A percentile compares a stretch with the other conserved stretches of the same genome.
These are phyloP conservation scores for Phytophthora fragariaefolia DNA, from an alignment of 352 stramenopile species.

Conservation along the genomic window DNA sequence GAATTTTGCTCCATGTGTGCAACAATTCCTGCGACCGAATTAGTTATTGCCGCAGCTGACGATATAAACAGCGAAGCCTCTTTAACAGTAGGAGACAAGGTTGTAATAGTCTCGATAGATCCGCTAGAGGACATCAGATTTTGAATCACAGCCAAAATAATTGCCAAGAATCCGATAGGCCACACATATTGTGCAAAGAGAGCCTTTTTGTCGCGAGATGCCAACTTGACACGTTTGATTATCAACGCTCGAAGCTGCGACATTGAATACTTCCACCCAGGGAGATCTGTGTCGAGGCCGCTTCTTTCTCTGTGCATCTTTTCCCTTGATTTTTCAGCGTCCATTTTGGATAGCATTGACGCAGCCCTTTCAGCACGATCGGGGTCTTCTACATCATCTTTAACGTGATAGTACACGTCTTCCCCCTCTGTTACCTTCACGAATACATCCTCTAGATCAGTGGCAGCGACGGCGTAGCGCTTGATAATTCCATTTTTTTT, in stretches of 20 bases:
- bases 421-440: conserved; percentile 92
- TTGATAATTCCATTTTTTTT: conserved; percentile 74
- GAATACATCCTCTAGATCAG: conserved; percentile 99
- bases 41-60: conserved; percentile 26
- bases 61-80: conserved; percentile 58
- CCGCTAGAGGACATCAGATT: conserved; percentile 40
- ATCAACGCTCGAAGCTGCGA: conserved; percentile 61
- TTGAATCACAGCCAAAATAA: conserved; percentile 57
- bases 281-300: conserved; percentile 25
- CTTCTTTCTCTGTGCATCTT: conserved; percentile 19
- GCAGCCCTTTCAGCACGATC: conserved; percentile 6
- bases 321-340: conserved; percentile 16
- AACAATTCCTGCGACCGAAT: conserved; percentile 40
- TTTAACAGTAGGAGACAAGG: conserved; percentile 42
- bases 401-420: conserved; percentile 75
- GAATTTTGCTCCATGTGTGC: conserved; percentile 34
- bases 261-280: conserved; percentile 36
- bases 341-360: conserved; percentile 2
- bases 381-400: conserved; percentile 43
- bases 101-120: conserved; percentile 58
- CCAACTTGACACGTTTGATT: conserved; percentile 62
- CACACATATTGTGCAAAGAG: conserved; percentile 76
- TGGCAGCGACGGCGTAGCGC: conserved; percentile 97
- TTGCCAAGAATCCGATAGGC: conserved; percentile 66
- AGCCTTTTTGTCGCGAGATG: conserved; percentile 63